These are phyloP conservation scores for Primulina eburnea DNA, from an alignment of 257 asterid species.

Conservation along the genomic window DNA sequence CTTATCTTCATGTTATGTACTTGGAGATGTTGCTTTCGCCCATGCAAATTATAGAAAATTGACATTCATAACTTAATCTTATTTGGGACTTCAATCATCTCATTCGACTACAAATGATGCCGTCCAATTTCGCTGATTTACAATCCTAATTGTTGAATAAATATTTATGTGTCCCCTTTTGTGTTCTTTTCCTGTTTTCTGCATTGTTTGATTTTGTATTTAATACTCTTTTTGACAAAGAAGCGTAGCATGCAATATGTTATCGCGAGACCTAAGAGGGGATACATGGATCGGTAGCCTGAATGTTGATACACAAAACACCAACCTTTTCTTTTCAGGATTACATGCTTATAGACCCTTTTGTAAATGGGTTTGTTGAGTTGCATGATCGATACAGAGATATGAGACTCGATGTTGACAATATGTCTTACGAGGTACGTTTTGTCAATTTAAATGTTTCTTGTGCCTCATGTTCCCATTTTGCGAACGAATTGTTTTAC, in stretches of 20 bases:
- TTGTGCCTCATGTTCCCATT: neutral
- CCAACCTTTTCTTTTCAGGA: slow-evolving; percentile 32
- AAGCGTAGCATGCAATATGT: neutral
- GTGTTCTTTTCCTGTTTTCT: neutral
- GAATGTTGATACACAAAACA: neutral
- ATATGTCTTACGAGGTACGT: slow-evolving; percentile 64
- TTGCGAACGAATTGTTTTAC: neutral
- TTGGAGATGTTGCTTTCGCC: neutral
- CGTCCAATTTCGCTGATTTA: too few species aligned
- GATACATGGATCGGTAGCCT: neutral
- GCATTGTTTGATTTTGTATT: neutral
- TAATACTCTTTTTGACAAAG: neutral
- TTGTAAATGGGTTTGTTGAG: slow-evolving; percentile 32
- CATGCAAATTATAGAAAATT: neutral
- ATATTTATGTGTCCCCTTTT: neutral
- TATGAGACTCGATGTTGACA: slow-evolving; percentile 67
- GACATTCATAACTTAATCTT: neutral
- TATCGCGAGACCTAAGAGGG: neutral
- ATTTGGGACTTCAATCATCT: neutral
- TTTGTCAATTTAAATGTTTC: neutral
- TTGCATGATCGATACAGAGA: slow-evolving; percentile 56
- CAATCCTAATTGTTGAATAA: too few species aligned
- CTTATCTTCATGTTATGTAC: neutral
- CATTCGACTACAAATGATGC: neutral
- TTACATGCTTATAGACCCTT: slow-evolving; percentile 40